Evolutionary conservation across 2,329 filamentous ascomycete genomes (phyloP).

Genomic region (Xylariomycetidae sp.): DNA sequence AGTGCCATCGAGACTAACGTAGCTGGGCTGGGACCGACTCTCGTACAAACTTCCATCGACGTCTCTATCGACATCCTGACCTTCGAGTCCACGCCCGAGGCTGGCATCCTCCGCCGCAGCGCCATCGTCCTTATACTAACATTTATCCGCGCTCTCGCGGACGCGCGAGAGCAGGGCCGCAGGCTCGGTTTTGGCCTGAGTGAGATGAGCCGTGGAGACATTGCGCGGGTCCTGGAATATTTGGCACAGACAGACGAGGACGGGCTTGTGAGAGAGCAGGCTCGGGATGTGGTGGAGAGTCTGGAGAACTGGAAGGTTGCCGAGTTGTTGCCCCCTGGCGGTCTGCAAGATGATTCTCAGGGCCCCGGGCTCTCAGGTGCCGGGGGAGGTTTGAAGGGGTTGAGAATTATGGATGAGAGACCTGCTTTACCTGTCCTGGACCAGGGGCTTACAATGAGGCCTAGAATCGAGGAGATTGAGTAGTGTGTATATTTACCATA

Average conservation of each 20-base stretch:
- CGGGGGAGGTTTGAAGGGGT: constrained; percentile 18
- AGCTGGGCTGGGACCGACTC: constrained; percentile 45
- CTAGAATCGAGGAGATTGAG: constrained; percentile 29
- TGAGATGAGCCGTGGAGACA: constrained; percentile 52
- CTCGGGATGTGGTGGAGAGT: constrained; percentile 61
- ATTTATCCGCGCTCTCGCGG: constrained; percentile 56
- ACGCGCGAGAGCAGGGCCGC: constrained; percentile 40
- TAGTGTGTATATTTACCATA: constrained; percentile 9
- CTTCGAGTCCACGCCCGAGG: constrained; percentile 55
- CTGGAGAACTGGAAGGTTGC: constrained; percentile 61
- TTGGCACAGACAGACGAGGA: constrained; percentile 63
- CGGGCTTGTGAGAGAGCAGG: constrained; percentile 63
- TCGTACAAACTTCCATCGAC: constrained; percentile 56
- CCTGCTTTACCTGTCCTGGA: too few relatives aligned
- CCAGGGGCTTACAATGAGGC: constrained; percentile 9
- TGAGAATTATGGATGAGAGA: constrained; percentile 3
- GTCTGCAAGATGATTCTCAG: too few relatives aligned
- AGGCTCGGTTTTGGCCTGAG: constrained; percentile 51
- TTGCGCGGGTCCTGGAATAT: constrained; percentile 59
- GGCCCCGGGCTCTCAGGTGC: too few relatives aligned
- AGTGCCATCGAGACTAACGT: constrained; percentile 57
- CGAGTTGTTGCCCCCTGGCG: too few relatives aligned
- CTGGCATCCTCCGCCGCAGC: constrained; percentile 61
- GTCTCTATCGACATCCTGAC: constrained; percentile 58
- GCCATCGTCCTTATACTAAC: constrained; percentile 60